Base-by-base conservation (phyloP, 805 yeast species). In the Suhomyces sp. region DNA sequence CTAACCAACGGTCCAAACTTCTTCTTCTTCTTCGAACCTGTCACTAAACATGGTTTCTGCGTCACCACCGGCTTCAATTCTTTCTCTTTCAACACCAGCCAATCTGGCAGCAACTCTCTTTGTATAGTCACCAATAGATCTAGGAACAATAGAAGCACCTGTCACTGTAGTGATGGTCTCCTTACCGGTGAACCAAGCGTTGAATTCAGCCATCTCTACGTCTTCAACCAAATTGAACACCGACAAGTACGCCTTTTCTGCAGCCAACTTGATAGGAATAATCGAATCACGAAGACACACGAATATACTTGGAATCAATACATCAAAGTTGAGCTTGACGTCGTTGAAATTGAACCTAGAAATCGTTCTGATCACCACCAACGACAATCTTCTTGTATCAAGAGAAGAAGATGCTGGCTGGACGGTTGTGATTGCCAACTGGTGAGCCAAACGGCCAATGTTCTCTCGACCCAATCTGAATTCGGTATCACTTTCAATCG, bases 181-280 rank as follows among this genome's bases (percentile, higher is more conserved):
- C 51, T 75, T 67, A 13, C 73, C 64, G 2, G 64, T 71, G 51
- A 87, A 80, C 97, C 97, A 93, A 9, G 61, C 60, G 49, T 78
- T 79, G 72, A 89, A 90, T 22, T 69, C 64, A 0, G 55, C 67
- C 71, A 79, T 65, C 19, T 76, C 72, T 8, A 72, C 80, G 56
- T 87, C 96, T 24, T 86, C 89, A 29, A 88, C 85, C 59, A 93
- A 73, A 46, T 80, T 76, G 69, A 91, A 86, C 15, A 90, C 64
- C 1, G 89, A 82, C 57, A 92, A 66, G 66, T 80, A 91, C 0
- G 96, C 91, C 72, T 89, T 89, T 67, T 93, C 99, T 6, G 97
- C 97, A 1, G 97, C 97, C 55, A 93, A 77, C 62, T 91, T 92
- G 59, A 93, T 85, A 4, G 99, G 97, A 62, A 93, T 89, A 46